phyloP scores from a whole-genome alignment of 768 basidiomycete species.

The Hericium rajendrae region DNA sequence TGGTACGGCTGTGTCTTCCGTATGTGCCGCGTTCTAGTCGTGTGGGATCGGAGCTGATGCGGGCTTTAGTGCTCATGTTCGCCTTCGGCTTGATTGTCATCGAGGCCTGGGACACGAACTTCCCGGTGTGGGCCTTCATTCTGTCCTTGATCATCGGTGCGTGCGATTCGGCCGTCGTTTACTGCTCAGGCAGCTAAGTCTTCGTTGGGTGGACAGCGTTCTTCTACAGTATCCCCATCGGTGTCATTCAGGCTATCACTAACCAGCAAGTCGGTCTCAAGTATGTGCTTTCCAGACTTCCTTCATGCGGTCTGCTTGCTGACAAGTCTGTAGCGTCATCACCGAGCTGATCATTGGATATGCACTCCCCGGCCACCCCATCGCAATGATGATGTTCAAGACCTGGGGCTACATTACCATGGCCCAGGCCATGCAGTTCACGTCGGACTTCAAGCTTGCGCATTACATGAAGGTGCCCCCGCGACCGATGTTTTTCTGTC shows the following conservation, averaged over 20 bases:
- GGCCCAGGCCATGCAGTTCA: slow-evolving; percentile 59
- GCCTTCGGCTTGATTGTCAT: slow-evolving; percentile 56
- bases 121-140: slow-evolving; percentile 67
- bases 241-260: slow-evolving; percentile 64
- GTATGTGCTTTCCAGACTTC: background rate
- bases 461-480: slow-evolving; percentile 57
- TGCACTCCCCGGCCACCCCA: slow-evolving; percentile 63
- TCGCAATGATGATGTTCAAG: slow-evolving; percentile 79
- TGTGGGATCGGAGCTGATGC: background rate
- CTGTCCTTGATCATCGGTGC: slow-evolving; percentile 54
- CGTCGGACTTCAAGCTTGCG: slow-evolving; percentile 70
- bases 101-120: slow-evolving; percentile 59
- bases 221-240: slow-evolving; percentile 39
- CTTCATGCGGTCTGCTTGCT: background rate
- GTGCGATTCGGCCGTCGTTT: slow-evolving; percentile 3
- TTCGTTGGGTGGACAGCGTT: slow-evolving; percentile 16
- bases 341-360: slow-evolving; percentile 78
- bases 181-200: background rate
- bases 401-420: slow-evolving; percentile 65
- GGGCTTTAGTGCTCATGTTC: slow-evolving; percentile 43
- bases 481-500: slow-evolving; percentile 61
- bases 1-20: slow-evolving; percentile 35
- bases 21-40: slow-evolving; percentile 8
- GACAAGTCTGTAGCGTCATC: slow-evolving; percentile 34
- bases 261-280: slow-evolving; percentile 67